phyloP scores from a whole-genome alignment of 495 filamentous ascomycete genomes.

The Amorphotheca resinae region DNA sequence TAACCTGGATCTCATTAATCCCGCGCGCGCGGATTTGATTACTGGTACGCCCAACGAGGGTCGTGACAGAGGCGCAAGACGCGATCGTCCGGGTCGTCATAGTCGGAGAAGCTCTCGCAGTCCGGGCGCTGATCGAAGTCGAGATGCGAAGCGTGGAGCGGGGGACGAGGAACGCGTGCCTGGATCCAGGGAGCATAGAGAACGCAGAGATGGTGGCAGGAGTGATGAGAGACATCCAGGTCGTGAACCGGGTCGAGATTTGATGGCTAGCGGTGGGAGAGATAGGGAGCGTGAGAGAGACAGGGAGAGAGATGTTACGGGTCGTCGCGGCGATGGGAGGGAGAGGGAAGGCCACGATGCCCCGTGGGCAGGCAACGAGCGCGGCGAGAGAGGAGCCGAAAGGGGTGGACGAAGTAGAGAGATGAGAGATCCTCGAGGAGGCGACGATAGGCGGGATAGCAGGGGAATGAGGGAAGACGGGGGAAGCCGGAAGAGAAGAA shows the following conservation, averaged over 20 bases:
- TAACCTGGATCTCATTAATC: conserved; percentile 11
- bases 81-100: conserved; percentile 19
- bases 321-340: background rate
- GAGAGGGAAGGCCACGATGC: conserved; percentile 13
- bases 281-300: conserved; percentile 22
- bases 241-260: conserved; percentile 10
- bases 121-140: conserved; percentile 11
- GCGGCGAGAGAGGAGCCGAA: background rate
- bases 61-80: conserved; percentile 18
- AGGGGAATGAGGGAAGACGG: conserved; percentile 14
- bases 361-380: conserved; percentile 5
- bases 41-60: conserved; percentile 21
- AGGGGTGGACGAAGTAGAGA: conserved; percentile 10
- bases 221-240: conserved; percentile 12
- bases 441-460: conserved; percentile 12
- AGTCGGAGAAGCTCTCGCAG: conserved; percentile 25
- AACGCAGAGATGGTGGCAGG: conserved; percentile 24
- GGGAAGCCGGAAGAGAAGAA: conserved; percentile 24
- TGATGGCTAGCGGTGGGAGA: conserved; percentile 20
- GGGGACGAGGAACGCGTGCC: conserved; percentile 2
- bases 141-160: conserved; percentile 20
- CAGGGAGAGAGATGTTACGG: conserved; percentile 10
- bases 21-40: conserved; percentile 16
- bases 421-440: conserved; percentile 6
- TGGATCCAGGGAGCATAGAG: conserved; percentile 11